Base-by-base conservation (phyloP, 805 yeast species). In the Candida chilensis region DNA sequence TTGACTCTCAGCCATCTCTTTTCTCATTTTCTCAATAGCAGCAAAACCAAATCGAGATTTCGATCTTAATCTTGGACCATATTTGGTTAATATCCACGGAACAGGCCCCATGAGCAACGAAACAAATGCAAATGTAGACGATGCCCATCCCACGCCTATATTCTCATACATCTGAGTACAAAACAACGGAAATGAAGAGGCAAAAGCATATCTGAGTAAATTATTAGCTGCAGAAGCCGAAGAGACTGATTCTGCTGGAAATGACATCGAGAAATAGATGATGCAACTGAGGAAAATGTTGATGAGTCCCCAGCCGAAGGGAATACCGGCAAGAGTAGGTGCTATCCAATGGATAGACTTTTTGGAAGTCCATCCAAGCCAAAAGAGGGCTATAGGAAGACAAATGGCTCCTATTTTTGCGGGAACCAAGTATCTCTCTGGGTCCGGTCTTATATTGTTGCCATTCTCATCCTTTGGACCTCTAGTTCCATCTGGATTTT, bases 211-310 rank as follows among this genome's bases (percentile, higher is more conserved):
- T 57, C 96, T 71, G 34, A 78, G 53, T 45, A 87, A 61, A 50
- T 83, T 84, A 55, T 86, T 87, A 11, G 95, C 95, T 20, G 95
- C 95, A 37, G 85, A 53, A 3, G 94, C 90, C n/a, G 90, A 78
- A 0, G 95, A 95, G 15, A 85, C 80, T 19, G 71, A 67, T 20
- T 74, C 53, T 28, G 90, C 86, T 17, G 92, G 90, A 51, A 75
- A 83, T 4, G 81, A 52, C 66, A 75, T 65, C 20, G 82, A 60
- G 52, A 82, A 78, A 49, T 82, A 83, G 28, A 75, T 67, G 45
- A 82, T 63, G 28, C 74, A 71, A 14, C 82, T 60, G 53, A 82
- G 78, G 61, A 83, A 83, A 31, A 83, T 70, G 42, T 80, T 56
- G 32, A 83, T 68, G 36, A 83, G 58, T 5, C 87, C 82, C 44